phyloP scores from a whole-genome alignment of 2,329 filamentous ascomycete species.

The Alternaria gansuensis region DNA sequence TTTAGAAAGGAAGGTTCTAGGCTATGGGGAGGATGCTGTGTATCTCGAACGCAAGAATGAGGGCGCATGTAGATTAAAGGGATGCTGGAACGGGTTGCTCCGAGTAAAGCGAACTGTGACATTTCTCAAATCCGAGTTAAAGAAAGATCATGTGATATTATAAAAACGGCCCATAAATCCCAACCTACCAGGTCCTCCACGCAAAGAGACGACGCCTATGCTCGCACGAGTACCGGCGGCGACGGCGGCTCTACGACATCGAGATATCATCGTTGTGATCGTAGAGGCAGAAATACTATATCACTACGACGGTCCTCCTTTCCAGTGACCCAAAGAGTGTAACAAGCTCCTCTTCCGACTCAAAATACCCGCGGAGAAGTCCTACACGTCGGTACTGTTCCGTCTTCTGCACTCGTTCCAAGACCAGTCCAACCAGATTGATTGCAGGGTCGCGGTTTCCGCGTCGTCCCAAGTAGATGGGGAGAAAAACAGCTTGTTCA shows the following conservation, averaged over 20 bases:
- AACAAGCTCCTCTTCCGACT: neutral
- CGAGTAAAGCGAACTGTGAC: neutral
- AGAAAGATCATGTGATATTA: too few species aligned
- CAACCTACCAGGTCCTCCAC: too few species aligned
- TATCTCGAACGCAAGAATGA: constrained; percentile 27
- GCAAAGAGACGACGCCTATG: neutral
- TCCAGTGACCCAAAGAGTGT: neutral
- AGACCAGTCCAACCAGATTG: neutral
- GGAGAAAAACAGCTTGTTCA: too few species aligned
- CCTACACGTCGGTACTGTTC: neutral
- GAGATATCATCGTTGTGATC: neutral
- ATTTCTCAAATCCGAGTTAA: neutral
- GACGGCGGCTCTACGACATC: neutral
- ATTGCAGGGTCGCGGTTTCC: neutral
- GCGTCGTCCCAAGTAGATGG: too few species aligned
- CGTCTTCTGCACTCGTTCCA: neutral
- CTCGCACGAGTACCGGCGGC: neutral
- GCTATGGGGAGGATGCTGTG: constrained; percentile 27
- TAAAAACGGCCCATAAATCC: too few species aligned
- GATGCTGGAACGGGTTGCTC: neutral
- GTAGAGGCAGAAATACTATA: neutral
- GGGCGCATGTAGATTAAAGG: neutral
- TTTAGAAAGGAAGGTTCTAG: constrained; percentile 21
- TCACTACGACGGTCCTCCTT: neutral
- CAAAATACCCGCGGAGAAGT: neutral